Percentiles rank a stretch among this genome's conserved stretches.
Conservation (phyloP, 2,329 filamentous ascomycete genomes). For the Sporothrix dimorphospora region DNA sequence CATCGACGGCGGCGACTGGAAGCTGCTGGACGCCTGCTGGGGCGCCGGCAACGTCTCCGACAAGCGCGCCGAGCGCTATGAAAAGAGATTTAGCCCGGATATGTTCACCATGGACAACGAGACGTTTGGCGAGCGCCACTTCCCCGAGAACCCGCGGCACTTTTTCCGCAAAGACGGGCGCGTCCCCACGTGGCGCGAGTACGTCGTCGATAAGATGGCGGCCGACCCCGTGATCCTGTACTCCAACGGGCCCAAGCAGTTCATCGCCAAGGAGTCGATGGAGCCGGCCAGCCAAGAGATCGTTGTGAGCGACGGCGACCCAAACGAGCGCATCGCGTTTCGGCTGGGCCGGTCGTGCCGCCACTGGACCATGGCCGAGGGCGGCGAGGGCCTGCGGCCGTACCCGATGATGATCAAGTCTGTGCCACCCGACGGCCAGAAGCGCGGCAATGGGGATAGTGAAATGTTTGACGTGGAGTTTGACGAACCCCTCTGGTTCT, state of each 20-base stretch:
- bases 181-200: constrained; percentile 76
- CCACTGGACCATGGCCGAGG: constrained; percentile 76
- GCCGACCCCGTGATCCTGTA: constrained; percentile 55
- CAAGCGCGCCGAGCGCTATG: constrained; percentile 60
- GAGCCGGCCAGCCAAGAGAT: constrained; percentile 55
- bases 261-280: constrained; percentile 61
- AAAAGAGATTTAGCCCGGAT: constrained; percentile 66
- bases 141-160: constrained; percentile 66
- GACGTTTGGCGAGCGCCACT: constrained; percentile 80
- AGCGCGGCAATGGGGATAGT: constrained; percentile 56
- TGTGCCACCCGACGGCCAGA: constrained; percentile 66
- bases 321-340: constrained; percentile 67
- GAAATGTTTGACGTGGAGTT: constrained; percentile 70
- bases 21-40: constrained; percentile 91
- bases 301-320: constrained; percentile 55
- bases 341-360: constrained; percentile 78
- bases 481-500: constrained; percentile 76
- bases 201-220: constrained; percentile 64
- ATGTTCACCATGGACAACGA: constrained; percentile 69
- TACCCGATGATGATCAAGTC: constrained; percentile 72
- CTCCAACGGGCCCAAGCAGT: constrained; percentile 51
- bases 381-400: constrained; percentile 68
- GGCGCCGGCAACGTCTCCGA: constrained; percentile 73
- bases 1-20: constrained; percentile 87
- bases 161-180: constrained; percentile 78